Percentiles rank a stretch among this genome's conserved stretches.
These are phyloP conservation scores for Russula lepida DNA, from an alignment of 768 basidiomycete genomes.

Conservation along the genomic window DNA sequence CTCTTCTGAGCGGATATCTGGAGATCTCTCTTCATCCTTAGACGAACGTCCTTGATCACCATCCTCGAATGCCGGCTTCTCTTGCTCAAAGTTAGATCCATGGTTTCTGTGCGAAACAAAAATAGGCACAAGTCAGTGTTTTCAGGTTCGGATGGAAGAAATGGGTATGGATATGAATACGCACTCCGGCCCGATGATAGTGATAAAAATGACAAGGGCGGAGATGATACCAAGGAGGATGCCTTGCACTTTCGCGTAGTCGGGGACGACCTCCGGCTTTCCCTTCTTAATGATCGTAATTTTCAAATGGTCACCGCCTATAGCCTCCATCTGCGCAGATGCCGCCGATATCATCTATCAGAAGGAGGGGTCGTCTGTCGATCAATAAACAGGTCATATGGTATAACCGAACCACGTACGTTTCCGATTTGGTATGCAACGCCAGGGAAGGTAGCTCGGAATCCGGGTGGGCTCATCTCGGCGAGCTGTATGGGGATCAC, in stretches of 20 bases:
- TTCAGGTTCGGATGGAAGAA: not conserved
- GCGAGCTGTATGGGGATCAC: conserved; percentile 37
- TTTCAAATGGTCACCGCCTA: conserved; percentile 36
- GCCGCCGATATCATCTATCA: conserved; percentile 37
- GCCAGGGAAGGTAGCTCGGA: conserved; percentile 41
- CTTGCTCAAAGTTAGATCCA: conserved; percentile 67
- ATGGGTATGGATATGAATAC: conserved; percentile 26
- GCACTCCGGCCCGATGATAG: conserved; percentile 71
- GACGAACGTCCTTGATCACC: conserved; percentile 43
- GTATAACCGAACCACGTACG: conserved; percentile 12
- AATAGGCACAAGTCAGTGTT: not conserved
- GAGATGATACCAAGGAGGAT: conserved; percentile 82
- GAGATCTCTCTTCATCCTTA: not conserved
- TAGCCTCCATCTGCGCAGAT: conserved; percentile 42
- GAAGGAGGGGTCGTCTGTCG: not conserved
- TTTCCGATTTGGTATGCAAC: conserved; percentile 39
- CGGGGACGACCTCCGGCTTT: conserved; percentile 29
- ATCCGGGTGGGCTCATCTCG: conserved; percentile 42
- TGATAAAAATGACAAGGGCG: conserved; percentile 66
- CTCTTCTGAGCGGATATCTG: not conserved
- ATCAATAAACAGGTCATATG: too few species aligned
- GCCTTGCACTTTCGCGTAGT: conserved; percentile 61
- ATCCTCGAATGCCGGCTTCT: conserved; percentile 70
- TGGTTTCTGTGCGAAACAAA: conserved; percentile 24
- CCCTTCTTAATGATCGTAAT: conserved; percentile 28